These are phyloP conservation scores for Byssochlamys sp. DNA, from an alignment of 2,329 filamentous ascomycete species.

Conservation along the genomic window DNA sequence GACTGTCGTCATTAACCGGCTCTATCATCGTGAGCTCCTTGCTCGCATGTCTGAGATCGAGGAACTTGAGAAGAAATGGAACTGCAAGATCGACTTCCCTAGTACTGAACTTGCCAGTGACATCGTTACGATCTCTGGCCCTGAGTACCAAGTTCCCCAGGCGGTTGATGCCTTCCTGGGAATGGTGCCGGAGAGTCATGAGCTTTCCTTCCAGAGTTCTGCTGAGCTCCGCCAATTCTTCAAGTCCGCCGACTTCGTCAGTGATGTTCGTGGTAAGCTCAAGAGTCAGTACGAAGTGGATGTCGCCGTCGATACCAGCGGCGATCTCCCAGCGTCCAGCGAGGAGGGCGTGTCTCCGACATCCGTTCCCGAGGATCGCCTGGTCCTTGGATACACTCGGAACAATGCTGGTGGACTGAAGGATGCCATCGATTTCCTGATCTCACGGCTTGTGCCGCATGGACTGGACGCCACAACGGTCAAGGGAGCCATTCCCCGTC, in stretches of 20 bases:
- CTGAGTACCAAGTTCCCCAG: conserved; percentile 95
- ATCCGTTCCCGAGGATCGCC: conserved; percentile 40
- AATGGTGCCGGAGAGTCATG: conserved; percentile 95
- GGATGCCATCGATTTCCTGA: conserved; percentile 90
- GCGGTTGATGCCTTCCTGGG: conserved; percentile 93
- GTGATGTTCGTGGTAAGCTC: conserved; percentile 71
- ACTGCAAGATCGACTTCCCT: conserved; percentile 97
- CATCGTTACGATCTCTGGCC: conserved; percentile 86
- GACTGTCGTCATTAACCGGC: conserved; percentile 81
- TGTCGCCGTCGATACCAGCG: conserved; percentile 55
- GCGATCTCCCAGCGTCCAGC: conserved; percentile 23
- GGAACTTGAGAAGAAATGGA: conserved; percentile 96
- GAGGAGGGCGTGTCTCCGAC: conserved; percentile 36
- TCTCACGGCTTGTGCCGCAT: conserved; percentile 72
- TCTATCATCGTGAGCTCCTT: conserved; percentile 91
- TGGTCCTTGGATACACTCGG: conserved; percentile 77
- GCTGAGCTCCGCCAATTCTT: conserved; percentile 71
- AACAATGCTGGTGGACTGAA: conserved; percentile 94
- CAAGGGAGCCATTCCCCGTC: conserved; percentile 91
- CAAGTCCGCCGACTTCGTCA: conserved; percentile 67
- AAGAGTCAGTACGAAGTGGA: conserved; percentile 88
- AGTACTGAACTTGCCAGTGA: conserved; percentile 96
- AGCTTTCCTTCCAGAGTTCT: conserved; percentile 71
- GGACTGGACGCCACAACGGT: conserved; percentile 81
- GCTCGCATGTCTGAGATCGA: conserved; percentile 81